Conservation (phyloP, 441 rosid genomes). For the Aquilaria agallochum region DNA sequence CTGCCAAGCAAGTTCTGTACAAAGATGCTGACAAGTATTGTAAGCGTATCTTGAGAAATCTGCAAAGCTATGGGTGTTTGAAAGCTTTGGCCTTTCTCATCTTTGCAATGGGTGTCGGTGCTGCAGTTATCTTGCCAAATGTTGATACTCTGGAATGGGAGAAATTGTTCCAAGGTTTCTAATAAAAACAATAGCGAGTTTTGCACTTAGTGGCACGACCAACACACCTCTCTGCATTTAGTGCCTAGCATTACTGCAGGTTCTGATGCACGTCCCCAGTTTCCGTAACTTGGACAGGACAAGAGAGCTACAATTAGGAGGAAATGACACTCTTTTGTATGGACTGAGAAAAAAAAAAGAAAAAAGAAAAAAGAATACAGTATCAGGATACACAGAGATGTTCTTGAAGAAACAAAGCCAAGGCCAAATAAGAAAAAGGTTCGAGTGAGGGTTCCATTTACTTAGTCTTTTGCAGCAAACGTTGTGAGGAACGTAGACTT, state of each 20-base stretch:
- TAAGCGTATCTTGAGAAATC: slow-evolving; percentile 42
- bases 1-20: slow-evolving; percentile 28
- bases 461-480: neutral
- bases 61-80: slow-evolving; percentile 46
- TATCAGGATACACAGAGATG: slow-evolving; percentile 5
- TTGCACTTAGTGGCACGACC: too few relatives aligned
- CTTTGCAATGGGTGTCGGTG: slow-evolving; percentile 45
- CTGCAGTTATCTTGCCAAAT: slow-evolving; percentile 32
- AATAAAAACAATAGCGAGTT: too few relatives aligned
- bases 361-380: neutral
- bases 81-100: slow-evolving; percentile 36
- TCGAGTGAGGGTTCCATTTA: neutral
- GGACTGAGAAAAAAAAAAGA: too few relatives aligned
- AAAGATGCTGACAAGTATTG: slow-evolving; percentile 68
- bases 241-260: too few relatives aligned
- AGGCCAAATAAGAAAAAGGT: neutral
- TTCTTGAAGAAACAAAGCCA: slow-evolving; percentile 2
- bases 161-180: slow-evolving; percentile 15
- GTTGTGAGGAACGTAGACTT: slow-evolving; percentile 9
- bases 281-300: too few relatives aligned
- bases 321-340: too few relatives aligned
- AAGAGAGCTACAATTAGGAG: too few relatives aligned
- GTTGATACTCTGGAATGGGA: slow-evolving; percentile 38
- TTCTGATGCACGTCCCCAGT: too few relatives aligned
- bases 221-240: too few relatives aligned